phyloP scores from a whole-genome alignment of 306 rosid genomes.

The Cyclanthera cordifolia region DNA sequence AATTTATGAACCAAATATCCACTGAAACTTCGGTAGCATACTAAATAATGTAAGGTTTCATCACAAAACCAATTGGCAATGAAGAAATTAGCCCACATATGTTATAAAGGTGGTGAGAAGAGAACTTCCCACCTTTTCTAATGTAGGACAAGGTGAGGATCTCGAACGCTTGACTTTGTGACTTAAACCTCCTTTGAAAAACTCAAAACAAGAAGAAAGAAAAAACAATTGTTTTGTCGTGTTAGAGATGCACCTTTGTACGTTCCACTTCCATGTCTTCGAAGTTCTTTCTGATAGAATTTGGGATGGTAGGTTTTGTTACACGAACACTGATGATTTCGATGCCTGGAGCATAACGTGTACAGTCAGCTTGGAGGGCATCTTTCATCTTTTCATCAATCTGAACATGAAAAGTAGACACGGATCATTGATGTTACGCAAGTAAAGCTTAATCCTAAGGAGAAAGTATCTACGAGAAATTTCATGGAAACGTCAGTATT shows the following conservation, averaged over 20 bases:
- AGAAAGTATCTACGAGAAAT: constrained; percentile 4
- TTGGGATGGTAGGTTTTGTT: constrained; percentile 82
- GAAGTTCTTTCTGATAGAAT: constrained; percentile 55
- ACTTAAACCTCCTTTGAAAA: background rate
- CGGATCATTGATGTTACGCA: background rate
- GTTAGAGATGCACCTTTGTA: constrained; percentile 53
- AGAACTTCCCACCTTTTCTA: too few species aligned
- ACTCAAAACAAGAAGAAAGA: background rate
- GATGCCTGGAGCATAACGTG: constrained; percentile 85
- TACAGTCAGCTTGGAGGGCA: constrained; percentile 87
- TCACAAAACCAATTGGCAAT: too few species aligned
- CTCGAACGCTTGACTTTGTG: background rate
- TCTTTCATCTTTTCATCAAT: constrained; percentile 95
- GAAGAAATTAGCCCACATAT: too few species aligned
- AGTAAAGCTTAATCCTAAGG: background rate
- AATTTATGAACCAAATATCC: too few species aligned
- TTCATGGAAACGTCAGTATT: background rate
- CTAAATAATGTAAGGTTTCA: too few species aligned
- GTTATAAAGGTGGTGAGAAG: too few species aligned
- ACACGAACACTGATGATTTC: constrained; percentile 79
- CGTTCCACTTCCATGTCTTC: constrained; percentile 96
- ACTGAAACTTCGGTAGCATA: too few species aligned
- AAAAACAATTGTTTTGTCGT: background rate
- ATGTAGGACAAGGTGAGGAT: too few species aligned
- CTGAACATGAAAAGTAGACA: constrained; percentile 26